Evolutionary conservation across 1,284 basidiomycete genomes (phyloP).

Genomic region (Sutorius eximius): DNA sequence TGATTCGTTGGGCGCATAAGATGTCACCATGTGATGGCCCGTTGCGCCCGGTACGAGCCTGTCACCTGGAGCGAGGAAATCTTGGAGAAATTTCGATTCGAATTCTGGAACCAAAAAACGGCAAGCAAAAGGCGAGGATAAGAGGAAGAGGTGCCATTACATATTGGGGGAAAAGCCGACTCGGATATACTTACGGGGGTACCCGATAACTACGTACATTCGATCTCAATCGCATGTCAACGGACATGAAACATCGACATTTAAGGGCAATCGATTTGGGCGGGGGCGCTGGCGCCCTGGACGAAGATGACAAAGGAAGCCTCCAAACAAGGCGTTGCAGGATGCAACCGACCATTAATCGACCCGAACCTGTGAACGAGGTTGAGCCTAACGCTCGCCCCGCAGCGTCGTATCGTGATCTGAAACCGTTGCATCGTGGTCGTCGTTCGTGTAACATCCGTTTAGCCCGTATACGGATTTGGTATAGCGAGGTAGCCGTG

Average conservation of each 20-base stretch:
- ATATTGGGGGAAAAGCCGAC: background rate
- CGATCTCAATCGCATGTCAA: background rate
- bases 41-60: background rate
- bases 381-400: background rate
- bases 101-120: background rate
- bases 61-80: background rate
- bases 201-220: background rate
- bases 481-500: too few species aligned
- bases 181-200: background rate
- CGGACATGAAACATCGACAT: background rate
- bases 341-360: background rate
- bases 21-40: constrained; percentile 1
- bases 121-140: background rate
- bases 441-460: background rate
- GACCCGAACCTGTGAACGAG: background rate
- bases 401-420: background rate
- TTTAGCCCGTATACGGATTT: background rate
- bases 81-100: too few species aligned
- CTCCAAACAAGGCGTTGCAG: background rate
- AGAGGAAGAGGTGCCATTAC: background rate
- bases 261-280: too few species aligned
- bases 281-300: background rate
- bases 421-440: background rate
- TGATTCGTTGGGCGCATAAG: constrained; percentile 8
- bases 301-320: too few species aligned